Conservation (phyloP, 176 grass and related monocot genomes). For the Neostapfia colusana region DNA sequence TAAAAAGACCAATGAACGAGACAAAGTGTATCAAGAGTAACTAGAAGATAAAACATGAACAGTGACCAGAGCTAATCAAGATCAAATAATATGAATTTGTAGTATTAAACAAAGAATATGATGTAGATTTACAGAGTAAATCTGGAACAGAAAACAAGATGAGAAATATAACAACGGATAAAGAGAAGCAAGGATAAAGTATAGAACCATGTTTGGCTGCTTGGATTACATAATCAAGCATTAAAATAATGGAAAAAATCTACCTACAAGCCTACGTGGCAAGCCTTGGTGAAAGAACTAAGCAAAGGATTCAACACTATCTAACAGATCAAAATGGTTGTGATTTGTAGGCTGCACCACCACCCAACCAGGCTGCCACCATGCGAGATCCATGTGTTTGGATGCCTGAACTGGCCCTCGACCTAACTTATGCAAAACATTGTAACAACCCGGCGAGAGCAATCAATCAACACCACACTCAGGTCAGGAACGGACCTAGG, state of each 20-base stretch:
- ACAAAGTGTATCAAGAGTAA: conserved; percentile 6
- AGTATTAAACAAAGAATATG: background rate
- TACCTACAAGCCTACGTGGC: conserved; percentile 4
- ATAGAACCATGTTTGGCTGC: conserved; percentile 31
- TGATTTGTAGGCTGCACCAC: too few relatives aligned
- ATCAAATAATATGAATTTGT: conserved; percentile 1
- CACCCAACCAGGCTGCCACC: too few relatives aligned
- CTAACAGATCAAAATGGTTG: conserved; percentile 28
- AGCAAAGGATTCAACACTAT: background rate
- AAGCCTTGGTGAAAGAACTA: conserved; percentile 19
- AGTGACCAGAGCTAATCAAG: background rate
- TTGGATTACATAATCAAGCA: conserved; percentile 16
- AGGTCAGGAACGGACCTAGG: too few relatives aligned
- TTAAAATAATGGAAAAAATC: conserved; percentile 3
- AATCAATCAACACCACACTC: too few relatives aligned
- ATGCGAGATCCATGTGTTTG: too few relatives aligned
- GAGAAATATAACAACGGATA: background rate
- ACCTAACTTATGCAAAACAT: too few relatives aligned
- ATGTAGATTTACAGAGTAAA: background rate
- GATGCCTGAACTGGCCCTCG: too few relatives aligned
- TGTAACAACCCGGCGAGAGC: too few relatives aligned
- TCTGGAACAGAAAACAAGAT: background rate
- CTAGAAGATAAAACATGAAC: too few relatives aligned
- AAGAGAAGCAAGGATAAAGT: conserved; percentile 22
- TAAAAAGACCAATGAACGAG: conserved; percentile 24